These are phyloP conservation scores for Glycyrrhiza uralensis DNA, from an alignment of 306 rosid genomes.

Conservation along the genomic window DNA sequence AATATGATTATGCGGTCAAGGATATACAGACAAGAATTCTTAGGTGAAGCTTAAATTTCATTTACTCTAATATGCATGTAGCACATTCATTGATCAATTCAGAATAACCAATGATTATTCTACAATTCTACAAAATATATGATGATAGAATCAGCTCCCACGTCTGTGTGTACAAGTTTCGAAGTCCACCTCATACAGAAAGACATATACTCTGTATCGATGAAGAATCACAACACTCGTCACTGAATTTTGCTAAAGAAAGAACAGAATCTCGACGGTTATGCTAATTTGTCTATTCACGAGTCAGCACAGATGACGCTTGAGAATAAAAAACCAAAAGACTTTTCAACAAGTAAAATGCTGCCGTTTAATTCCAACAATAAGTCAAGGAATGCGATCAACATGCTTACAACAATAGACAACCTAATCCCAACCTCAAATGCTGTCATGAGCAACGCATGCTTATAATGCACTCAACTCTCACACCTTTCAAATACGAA, in stretches of 20 bases:
- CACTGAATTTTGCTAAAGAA: neutral
- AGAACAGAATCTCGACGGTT: constrained; percentile 3
- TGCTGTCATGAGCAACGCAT: constrained; percentile 42
- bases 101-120: neutral
- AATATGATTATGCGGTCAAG: neutral
- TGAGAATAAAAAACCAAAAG: neutral
- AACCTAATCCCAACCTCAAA: constrained; percentile 49
- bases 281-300: constrained; percentile 14
- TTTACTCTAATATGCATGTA: neutral
- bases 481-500: constrained; percentile 27
- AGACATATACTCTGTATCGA: neutral
- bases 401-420: constrained; percentile 42
- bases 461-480: constrained; percentile 21
- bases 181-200: neutral
- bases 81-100: neutral
- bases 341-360: constrained; percentile 8
- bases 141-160: neutral
- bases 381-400: constrained; percentile 29
- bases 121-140: no score
- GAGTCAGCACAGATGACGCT: constrained; percentile 17
- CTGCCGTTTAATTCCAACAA: constrained; percentile 9
- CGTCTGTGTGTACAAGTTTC: neutral
- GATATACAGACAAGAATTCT: neutral
- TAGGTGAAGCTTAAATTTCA: neutral
- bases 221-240: neutral